These are phyloP conservation scores for Gaeumannomyces tritici DNA, from an alignment of 2,329 filamentous ascomycete genomes.

Conservation along the genomic window DNA sequence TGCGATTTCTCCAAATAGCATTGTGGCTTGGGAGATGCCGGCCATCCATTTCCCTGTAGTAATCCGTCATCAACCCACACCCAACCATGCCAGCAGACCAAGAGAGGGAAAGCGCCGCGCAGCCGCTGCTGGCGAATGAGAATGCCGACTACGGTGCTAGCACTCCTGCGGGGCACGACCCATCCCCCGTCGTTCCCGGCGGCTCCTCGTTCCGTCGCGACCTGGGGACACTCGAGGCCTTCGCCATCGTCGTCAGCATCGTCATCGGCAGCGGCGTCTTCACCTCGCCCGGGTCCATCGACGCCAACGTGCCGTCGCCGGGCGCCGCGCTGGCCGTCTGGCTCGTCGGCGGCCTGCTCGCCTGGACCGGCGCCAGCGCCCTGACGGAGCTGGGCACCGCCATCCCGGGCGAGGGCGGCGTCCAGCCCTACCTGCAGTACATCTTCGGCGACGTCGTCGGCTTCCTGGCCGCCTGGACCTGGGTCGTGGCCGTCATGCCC, in stretches of 20 bases:
- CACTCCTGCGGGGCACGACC: too few species aligned
- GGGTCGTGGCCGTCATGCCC: constrained; percentile 55
- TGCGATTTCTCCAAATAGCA: neutral
- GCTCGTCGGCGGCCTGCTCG: constrained; percentile 50
- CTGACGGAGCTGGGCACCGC: constrained; percentile 55
- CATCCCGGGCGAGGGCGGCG: constrained; percentile 52
- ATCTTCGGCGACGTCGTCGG: constrained; percentile 52
- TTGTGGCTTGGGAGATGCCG: neutral
- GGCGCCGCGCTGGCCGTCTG: constrained; percentile 48
- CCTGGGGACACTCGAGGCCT: constrained; percentile 37
- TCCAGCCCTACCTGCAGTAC: constrained; percentile 52
- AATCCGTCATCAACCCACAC: neutral
- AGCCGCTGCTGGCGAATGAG: neutral
- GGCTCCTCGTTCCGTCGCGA: constrained; percentile 20
- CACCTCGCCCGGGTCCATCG: constrained; percentile 53
- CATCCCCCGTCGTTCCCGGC: neutral
- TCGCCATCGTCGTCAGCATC: constrained; percentile 52
- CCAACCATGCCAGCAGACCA: neutral
- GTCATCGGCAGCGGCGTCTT: constrained; percentile 58
- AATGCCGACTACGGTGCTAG: too few species aligned
- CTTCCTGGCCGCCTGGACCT: constrained; percentile 57
- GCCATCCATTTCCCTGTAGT: neutral
- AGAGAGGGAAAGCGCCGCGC: too few species aligned
- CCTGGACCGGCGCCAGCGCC: constrained; percentile 54
- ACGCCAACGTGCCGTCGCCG: constrained; percentile 53